Evolutionary conservation across 257 asterid species (phyloP), one percentile per base, ranked within the genome.

Genomic region (Coffea eugenioides): DNA sequence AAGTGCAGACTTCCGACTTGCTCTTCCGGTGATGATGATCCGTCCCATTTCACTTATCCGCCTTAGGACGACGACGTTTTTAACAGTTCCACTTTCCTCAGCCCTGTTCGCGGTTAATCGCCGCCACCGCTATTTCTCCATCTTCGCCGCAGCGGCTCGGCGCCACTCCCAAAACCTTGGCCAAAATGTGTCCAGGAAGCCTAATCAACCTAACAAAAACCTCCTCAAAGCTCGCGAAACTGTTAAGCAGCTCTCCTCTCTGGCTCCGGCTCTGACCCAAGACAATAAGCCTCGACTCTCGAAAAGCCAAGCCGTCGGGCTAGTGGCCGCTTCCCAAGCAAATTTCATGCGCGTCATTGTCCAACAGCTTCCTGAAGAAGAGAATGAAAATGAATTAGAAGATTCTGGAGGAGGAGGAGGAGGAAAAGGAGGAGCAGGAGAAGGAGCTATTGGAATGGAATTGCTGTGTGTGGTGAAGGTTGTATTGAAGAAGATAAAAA

Each of bases 301-400:
- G 13, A 89, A 86, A 34, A 87, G 89, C 75, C 97, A 95, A 84
- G 97, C 98, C 5, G 82, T 95, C 73, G 98, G 99, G n/a, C 88
- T 86, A 1, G 99, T 95, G 0, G 90, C 93, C 8, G 86, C 98
- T 11, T 79, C 99, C 49, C 99, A 95, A 65, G 99, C 99, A 51
- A 95, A 95, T 88, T 93, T 95, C 84, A 95, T 93, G 99, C 97
- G 98, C 70, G 99, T 95, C 2, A 88, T 93, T 20, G 94, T 95
- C 57, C 88, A 88, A 79, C 86, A 90, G 6, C 61, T 84, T 69
- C 88, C 89, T 68, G 54, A 81, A 5, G 36, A 31, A 56, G 61
- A 41, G 16, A 16, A 25, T 48, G 49, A 39, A n/a, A 20, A 27
- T 14, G 39, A 79, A 56, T 5, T n/a, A 18, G 80, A 31, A 59